phyloP scores from a whole-genome alignment of 345 rosid genomes.

The Citrus maxima region DNA sequence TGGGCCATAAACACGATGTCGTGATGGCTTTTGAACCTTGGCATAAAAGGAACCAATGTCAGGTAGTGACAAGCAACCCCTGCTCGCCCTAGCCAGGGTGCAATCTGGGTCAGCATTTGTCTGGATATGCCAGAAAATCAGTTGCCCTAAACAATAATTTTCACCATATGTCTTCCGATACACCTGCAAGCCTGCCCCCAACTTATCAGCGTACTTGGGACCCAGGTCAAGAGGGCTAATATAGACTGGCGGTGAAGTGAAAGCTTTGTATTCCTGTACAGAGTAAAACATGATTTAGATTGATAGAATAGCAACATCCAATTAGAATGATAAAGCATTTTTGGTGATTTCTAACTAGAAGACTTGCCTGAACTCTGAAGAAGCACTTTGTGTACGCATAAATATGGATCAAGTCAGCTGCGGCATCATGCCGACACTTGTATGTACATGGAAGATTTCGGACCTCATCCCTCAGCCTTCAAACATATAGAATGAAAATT shows the following conservation, averaged over 20 bases:
- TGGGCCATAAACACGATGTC: constrained; percentile 83
- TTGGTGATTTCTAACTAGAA: neutral
- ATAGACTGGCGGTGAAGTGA: constrained; percentile 82
- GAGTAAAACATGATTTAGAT: constrained; percentile 14
- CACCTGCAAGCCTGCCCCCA: constrained; percentile 69
- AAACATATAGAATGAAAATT: constrained; percentile 8
- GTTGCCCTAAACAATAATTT: constrained; percentile 94
- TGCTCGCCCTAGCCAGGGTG: constrained; percentile 60
- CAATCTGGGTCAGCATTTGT: constrained; percentile 76
- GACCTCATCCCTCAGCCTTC: constrained; percentile 95
- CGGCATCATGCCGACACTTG: constrained; percentile 96
- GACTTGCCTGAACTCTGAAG: constrained; percentile 72
- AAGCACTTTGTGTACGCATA: constrained; percentile 90
- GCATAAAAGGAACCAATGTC: constrained; percentile 85
- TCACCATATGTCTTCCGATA: constrained; percentile 86
- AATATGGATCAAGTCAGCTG: constrained; percentile 94
- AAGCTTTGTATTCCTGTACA: constrained; percentile 67
- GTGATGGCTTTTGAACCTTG: constrained; percentile 75
- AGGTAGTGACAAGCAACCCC: constrained; percentile 93
- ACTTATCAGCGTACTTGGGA: constrained; percentile 70
- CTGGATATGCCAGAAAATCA: constrained; percentile 94
- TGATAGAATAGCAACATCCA: constrained; percentile 2
- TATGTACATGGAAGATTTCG: constrained; percentile 84
- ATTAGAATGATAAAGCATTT: neutral
- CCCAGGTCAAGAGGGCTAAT: constrained; percentile 95